phyloP scores from a whole-genome alignment of 345 rosid genomes.

The Camelina sativa region DNA sequence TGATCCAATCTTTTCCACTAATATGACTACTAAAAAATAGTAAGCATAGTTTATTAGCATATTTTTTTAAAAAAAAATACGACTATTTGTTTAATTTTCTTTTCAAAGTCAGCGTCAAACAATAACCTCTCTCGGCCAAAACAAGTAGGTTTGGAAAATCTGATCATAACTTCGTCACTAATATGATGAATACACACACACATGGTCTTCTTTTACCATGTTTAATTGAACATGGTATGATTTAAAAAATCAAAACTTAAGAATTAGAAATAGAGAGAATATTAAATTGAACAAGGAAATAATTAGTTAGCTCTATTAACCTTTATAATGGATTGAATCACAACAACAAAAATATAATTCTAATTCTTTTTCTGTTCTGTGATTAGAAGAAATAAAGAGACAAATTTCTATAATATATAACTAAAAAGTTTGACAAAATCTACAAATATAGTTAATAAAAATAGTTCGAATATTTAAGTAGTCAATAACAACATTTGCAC shows the following conservation, averaged over 20 bases:
- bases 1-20: neutral
- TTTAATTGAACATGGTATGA: neutral
- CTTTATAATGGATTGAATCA: too few species aligned
- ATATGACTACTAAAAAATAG: neutral
- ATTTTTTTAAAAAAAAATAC: neutral
- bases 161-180: neutral
- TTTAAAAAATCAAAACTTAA: neutral
- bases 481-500: neutral
- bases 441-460: too few species aligned
- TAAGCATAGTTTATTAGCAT: neutral
- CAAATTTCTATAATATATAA: too few species aligned
- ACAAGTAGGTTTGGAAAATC: slow-evolving; percentile 25
- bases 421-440: too few species aligned
- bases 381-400: too few species aligned
- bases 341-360: too few species aligned
- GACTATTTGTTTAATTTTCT: neutral
- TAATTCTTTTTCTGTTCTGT: too few species aligned
- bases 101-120: slow-evolving; percentile 24
- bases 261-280: too few species aligned
- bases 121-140: slow-evolving; percentile 12
- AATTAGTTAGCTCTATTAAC: too few species aligned
- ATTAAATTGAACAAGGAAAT: too few species aligned
- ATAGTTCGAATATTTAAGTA: too few species aligned
- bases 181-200: slow-evolving; percentile 7
- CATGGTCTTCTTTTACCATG: neutral